Conservation (phyloP, 169 alveolate species). For the Cryptosporidium sp. region DNA sequence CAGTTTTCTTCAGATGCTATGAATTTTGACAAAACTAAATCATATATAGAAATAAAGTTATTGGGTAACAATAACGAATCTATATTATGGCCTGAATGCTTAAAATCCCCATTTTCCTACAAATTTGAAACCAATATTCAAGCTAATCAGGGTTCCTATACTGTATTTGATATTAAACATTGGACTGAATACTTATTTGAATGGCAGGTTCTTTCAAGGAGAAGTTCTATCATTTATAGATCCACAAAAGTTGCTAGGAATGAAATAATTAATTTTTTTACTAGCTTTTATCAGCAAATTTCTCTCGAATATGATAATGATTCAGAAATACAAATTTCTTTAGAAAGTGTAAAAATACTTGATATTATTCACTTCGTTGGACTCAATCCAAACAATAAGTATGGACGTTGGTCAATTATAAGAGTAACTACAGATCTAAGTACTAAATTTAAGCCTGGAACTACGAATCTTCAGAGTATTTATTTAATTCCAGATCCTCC, state of each 20-base stretch:
- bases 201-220: slow-evolving; percentile 16
- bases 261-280: slow-evolving; percentile 2
- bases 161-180: slow-evolving; percentile 38
- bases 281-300: background rate
- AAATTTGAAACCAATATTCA: background rate
- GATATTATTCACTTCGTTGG: slow-evolving; percentile 52
- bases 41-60: slow-evolving; percentile 17
- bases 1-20: slow-evolving; percentile 2
- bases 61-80: background rate
- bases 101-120: slow-evolving; percentile 4
- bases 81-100: slow-evolving; percentile 27
- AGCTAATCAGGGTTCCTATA: background rate
- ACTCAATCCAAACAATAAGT: slow-evolving; percentile 26
- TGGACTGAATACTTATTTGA: slow-evolving; percentile 25
- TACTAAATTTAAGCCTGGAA: background rate
- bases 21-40: background rate
- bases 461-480: background rate
- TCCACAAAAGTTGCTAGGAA: background rate
- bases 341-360: slow-evolving; percentile 34
- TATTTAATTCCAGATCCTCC: slow-evolving; percentile 2
- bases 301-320: background rate
- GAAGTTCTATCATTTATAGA: slow-evolving; percentile 20
- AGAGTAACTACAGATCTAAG: slow-evolving; percentile 10
- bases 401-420: slow-evolving; percentile 53
- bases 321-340: slow-evolving; percentile 12